Base-by-base conservation (phyloP, 495 filamentous ascomycete species). In the Hypomontagnella monticulosa region DNA sequence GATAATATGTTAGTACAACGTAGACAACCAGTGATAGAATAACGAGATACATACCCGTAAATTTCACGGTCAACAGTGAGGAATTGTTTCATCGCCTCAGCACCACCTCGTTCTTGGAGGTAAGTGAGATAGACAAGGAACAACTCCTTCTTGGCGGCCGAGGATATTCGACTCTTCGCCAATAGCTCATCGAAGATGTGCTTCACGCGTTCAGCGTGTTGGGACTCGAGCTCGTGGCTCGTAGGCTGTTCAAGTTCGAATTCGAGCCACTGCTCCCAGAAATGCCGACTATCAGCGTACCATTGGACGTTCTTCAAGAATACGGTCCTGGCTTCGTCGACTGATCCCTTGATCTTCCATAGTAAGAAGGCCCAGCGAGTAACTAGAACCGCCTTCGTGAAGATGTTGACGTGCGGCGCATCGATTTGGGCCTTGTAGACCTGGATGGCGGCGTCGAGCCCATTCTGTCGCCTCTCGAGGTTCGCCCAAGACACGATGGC, bases 161-260 rank as follows among this genome's bases (percentile, higher is more conserved):
- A 74, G 3, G 87, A 81, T 14, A 98, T 84, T 19, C 86, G 84
- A 57, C 90, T 93, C 80, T 91, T 91, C 44, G 82, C 81, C 16
- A 89, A 85, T 57, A 97, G 83, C 63, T 93, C 88, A 36, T 91
- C 83, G 64, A 91, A 82, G n/a, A 99, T 90, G 36, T 87, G 81
- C 74, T 91, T 91, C 72, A 98, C 89, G 18, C 88, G 87, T 49
- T 86, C 83, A 43, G 89, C 88, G 49, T 93, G 89, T 52, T 84
- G 78, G 0, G 75, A 44, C 67, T 96, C 92, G 1, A 84, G 84
- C 33, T 83, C 84, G 0, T 80, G 75, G 56, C 81, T 89, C 2
- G 91, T 93, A 7, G 92, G 90, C 71, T 97, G 96, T 36, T 91
- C 88, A 38, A 96, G 80, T 80, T 99, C 95, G 64, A 99, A 97